Evolutionary conservation across 2,329 filamentous ascomycete genomes (phyloP).

Genomic region (Monosporascus sp.): DNA sequence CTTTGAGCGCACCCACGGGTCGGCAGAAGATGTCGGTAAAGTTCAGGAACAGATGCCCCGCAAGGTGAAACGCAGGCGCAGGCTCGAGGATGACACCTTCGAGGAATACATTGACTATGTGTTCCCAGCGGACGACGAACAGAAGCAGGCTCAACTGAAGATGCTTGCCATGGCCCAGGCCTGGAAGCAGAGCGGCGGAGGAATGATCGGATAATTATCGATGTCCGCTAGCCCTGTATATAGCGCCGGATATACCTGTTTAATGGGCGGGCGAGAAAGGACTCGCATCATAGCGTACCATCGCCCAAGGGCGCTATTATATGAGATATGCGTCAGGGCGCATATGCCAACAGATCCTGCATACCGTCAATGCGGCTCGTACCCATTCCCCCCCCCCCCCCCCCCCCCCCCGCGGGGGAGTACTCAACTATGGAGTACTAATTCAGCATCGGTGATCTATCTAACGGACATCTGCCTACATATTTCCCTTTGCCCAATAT

Average conservation of each 20-base stretch:
- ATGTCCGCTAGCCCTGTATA: neutral
- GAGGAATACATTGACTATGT: slow-evolving; percentile 98
- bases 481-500: no score
- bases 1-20: slow-evolving; percentile 84
- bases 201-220: slow-evolving; percentile 13
- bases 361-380: no score
- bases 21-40: slow-evolving; percentile 66
- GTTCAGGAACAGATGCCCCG: slow-evolving; percentile 93
- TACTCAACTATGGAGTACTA: no score
- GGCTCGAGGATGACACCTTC: slow-evolving; percentile 85
- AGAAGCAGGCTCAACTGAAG: slow-evolving; percentile 75
- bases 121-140: slow-evolving; percentile 91
- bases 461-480: no score
- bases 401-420: no score
- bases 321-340: no score
- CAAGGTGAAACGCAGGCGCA: slow-evolving; percentile 85
- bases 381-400: no score
- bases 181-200: slow-evolving; percentile 65
- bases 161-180: slow-evolving; percentile 79
- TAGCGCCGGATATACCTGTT: neutral
- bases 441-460: no score
- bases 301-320: no score
- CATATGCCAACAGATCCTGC: no score
- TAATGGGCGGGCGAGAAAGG: no score
- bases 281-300: no score